Evolutionary conservation across 371 early-diverging fungal species (phyloP), one percentile per base, ranked within the genome.

Genomic region (Mortierella sp.): DNA sequence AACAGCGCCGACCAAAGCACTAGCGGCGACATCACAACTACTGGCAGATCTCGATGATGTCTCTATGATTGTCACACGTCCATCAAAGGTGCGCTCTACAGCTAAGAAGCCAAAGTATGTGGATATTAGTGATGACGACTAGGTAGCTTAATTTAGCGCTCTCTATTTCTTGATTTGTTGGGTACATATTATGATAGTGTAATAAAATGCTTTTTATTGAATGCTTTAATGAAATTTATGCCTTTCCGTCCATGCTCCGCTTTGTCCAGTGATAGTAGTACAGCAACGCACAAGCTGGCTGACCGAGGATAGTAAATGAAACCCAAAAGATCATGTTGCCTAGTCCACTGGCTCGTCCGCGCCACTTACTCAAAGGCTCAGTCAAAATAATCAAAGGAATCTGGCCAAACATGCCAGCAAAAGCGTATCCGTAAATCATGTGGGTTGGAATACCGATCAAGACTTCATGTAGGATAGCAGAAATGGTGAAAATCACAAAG

Each of bases 261-360:
- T 78, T 78, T 3, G 79, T 87, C 93, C 94, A 95, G 47, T 91
- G 90, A 77, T 93, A 92, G 66, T 96, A 96, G 76, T 96, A 96
- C 72, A 94, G 70, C 26, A 96, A 83, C 10, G 92, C 91, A 61
- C 89, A 88, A 13, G 94, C 89, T 32, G 96, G 96, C 83, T 96
- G 96, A 8, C 96, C 96, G 4, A 96, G 89, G 45, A 93, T 89
- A 68, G 93, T 93, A 68, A 94, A 94, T 13, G 89, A 87, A 42
- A 94, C 88, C 96, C 96, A 96, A 68, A 96, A 96, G 47, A 96
- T 87, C 15, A 91, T 90, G 64, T 96, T 96, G 29, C 97, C 97
- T 28, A 94, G 76, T 19, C 92, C 92, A 31, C 91, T 89, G 43
- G 89, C 92, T 61, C 90, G 87, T 6, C 94, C 93, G 49, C 91